Evolutionary conservation across 768 basidiomycete genomes (phyloP), one percentile per base, ranked within the genome.

Genomic region (Tremella mesenterica): DNA sequence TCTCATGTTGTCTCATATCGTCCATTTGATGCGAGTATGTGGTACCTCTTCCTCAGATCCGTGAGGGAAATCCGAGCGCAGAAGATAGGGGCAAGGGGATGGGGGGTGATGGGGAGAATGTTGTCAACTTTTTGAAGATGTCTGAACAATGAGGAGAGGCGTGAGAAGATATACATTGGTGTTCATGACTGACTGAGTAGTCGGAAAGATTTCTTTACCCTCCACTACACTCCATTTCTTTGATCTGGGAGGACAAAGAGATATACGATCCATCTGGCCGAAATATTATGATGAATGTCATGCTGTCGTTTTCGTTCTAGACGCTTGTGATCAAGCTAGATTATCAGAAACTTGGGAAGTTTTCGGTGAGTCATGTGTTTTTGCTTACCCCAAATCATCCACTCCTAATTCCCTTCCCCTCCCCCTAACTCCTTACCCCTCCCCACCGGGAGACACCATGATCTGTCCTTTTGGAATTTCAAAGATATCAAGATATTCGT

Each of bases 291-390:
- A 88, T 51, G 91, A 96, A 70, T 95, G 91, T 59, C 93, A 99
- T 72, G 93, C 92, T 7, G 88, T 97, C 41, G 89, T 86, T 34
- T 99, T 88, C 64, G 86, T 97, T 48, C 82, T 99, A 48, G 95
- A 99, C 71, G 89, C 91, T 8, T 81, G 85, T 59, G 93, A 99
- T 76, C 66, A 71, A 54, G 89, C 88, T 64, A 77, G 93, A 33
- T 77, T 97, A 25, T 81, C 83, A 44, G 95, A 97, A 77, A 88
- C 89, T 14, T 97, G 93, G 93, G 86, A 89, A 59, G 92, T 90
- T 7, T 97, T 99, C 63, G 91, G 93, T 95, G 73, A 53, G 86
- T 74, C n/a, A n/a, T 4, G 13, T 10, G 10, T 31, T 25, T 21
- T 21, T 18, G 14, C 9, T 31, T 26, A 38, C n/a, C 36, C 43